Evolutionary conservation across 1,139 yeast species (phyloP).

Genomic region (Ogataea hybrid): DNA sequence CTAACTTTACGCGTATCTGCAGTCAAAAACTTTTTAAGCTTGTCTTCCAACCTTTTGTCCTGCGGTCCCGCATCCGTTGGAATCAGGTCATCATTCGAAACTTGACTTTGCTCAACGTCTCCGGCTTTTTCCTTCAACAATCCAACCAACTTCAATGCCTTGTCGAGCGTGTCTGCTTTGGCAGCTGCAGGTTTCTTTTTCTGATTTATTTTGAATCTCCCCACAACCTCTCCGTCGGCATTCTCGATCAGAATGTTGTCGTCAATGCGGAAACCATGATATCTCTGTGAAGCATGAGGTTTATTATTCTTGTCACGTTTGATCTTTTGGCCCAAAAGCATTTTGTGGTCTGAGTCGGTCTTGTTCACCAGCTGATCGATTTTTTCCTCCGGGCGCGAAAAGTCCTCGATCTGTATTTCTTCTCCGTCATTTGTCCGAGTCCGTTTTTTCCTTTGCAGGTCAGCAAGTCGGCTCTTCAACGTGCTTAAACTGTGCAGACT

Average conservation of each 20-base stretch:
- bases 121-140: constrained; percentile 10
- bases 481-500: constrained; percentile 18
- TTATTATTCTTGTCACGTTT: constrained; percentile 5
- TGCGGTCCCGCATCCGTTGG: constrained; percentile 17
- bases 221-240: constrained; percentile 85
- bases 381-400: constrained; percentile 12
- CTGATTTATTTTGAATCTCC: constrained; percentile 69
- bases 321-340: constrained; percentile 12
- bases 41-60: constrained; percentile 23
- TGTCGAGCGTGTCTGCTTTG: constrained; percentile 16
- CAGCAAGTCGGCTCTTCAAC: constrained; percentile 8
- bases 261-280: constrained; percentile 59
- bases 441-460: constrained; percentile 1
- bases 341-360: constrained; percentile 13
- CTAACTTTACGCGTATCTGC: constrained; percentile 24
- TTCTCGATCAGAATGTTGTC: constrained; percentile 81
- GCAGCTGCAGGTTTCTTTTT: constrained; percentile 17
- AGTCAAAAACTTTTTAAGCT: constrained; percentile 25
- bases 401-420: constrained; percentile 5
- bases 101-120: constrained; percentile 24
- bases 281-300: constrained; percentile 19
- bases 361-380: constrained; percentile 16
- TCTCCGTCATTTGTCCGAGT: background rate
- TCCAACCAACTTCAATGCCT: constrained; percentile 18
- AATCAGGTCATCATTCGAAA: constrained; percentile 21